phyloP scores from a whole-genome alignment of 2,329 filamentous ascomycete species.

The Cercospora sesami region DNA sequence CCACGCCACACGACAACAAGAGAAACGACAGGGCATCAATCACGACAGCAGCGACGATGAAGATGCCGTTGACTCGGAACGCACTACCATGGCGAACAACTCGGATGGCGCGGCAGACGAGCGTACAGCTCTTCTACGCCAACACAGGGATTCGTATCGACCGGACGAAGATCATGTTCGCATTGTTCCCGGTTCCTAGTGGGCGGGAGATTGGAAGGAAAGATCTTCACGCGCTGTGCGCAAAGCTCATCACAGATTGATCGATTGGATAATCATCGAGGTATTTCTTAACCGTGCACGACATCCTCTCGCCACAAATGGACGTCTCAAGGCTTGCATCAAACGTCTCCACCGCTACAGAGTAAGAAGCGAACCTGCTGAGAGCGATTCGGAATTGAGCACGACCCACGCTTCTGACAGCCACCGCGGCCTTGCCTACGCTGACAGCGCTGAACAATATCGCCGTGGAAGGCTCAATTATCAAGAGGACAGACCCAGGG shows the following conservation, averaged over 20 bases:
- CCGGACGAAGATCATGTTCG: conserved; percentile 1
- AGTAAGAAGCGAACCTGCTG: background rate
- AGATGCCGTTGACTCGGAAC: background rate
- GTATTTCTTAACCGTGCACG: background rate
- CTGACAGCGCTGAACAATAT: background rate
- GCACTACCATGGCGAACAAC: background rate
- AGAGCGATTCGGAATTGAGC: conserved; percentile 1
- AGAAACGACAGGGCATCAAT: background rate
- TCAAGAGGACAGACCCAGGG: background rate
- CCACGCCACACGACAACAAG: conserved; percentile 6
- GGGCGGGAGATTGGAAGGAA: background rate
- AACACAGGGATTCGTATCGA: background rate
- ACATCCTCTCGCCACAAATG: background rate
- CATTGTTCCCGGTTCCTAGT: conserved; percentile 1
- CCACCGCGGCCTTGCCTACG: background rate
- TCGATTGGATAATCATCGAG: background rate
- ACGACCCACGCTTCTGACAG: background rate
- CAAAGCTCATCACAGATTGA: background rate
- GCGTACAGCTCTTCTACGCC: conserved; percentile 2
- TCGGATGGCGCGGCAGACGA: background rate
- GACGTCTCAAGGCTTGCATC: background rate
- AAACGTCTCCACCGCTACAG: background rate
- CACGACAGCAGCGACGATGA: conserved; percentile 16
- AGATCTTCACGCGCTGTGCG: background rate
- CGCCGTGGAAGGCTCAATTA: background rate